These are phyloP conservation scores for Yarrowia sp. DNA, from an alignment of 805 yeast species.

Conservation along the genomic window DNA sequence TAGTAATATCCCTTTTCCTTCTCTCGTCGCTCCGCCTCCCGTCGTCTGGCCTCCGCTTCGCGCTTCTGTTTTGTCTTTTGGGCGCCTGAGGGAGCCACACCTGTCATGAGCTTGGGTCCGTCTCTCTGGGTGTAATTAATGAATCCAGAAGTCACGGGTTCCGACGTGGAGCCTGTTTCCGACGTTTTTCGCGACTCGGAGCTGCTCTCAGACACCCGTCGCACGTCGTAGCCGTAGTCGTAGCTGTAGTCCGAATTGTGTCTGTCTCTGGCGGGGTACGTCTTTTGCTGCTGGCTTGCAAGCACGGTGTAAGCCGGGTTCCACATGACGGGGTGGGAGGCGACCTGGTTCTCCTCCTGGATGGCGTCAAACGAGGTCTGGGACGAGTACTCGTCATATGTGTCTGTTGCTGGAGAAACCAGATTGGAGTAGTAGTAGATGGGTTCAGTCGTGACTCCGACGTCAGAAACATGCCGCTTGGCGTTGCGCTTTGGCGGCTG, in stretches of 20 bases:
- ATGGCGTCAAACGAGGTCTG: not conserved
- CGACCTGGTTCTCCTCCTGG: not conserved
- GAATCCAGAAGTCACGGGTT: constrained; percentile 7
- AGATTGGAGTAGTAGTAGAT: constrained; percentile 18
- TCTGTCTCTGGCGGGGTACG: not conserved
- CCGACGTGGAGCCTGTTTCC: not conserved
- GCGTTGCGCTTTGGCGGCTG: constrained; percentile 12
- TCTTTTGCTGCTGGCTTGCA: not conserved
- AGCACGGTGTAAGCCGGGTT: constrained; percentile 10
- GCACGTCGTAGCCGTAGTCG: constrained; percentile 9
- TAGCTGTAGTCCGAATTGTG: constrained; percentile 19
- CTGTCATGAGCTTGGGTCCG: constrained; percentile 33
- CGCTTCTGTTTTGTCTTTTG: constrained; percentile 34
- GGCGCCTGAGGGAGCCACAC: constrained; percentile 35
- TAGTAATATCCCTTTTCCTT: constrained; percentile 33
- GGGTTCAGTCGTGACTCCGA: not conserved
- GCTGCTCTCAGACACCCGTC: not conserved
- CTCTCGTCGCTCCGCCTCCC: constrained; percentile 10
- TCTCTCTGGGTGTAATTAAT: constrained; percentile 35
- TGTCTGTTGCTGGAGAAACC: constrained; percentile 8
- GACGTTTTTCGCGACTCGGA: constrained; percentile 11
- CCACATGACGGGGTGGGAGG: constrained; percentile 12
- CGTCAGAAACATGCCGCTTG: constrained; percentile 17
- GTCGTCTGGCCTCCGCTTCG: constrained; percentile 29
- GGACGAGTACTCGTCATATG: constrained; percentile 8